Conservation (phyloP, 2,329 filamentous ascomycete genomes). For the Microthyrium microscopicum region DNA sequence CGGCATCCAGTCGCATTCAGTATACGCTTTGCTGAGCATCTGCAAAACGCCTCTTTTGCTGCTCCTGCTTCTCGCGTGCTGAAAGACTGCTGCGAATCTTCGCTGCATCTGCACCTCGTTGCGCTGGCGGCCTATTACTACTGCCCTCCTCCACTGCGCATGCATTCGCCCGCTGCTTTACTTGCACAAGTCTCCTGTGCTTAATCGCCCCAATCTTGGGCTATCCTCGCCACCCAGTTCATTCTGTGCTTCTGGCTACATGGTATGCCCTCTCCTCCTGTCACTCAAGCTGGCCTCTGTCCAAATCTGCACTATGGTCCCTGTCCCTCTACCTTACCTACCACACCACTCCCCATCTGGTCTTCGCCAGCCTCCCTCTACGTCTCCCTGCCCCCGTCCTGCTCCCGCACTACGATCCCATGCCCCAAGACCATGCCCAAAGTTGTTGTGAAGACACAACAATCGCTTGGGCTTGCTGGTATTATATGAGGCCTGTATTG, state of each 20-base stretch:
- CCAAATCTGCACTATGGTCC: slow-evolving; percentile 7
- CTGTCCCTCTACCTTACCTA: slow-evolving; percentile 15
- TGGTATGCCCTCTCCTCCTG: slow-evolving; percentile 25
- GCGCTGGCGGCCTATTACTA: slow-evolving; percentile 9
- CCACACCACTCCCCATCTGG: slow-evolving; percentile 11
- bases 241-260: slow-evolving; percentile 21
- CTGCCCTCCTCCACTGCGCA: slow-evolving; percentile 20
- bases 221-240: slow-evolving; percentile 17
- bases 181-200: slow-evolving; percentile 19
- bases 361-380: slow-evolving; percentile 4
- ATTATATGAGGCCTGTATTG: too few species aligned
- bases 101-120: background rate
- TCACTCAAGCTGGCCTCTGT: slow-evolving; percentile 20
- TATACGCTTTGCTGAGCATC: background rate
- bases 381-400: slow-evolving; percentile 2
- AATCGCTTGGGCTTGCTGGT: too few species aligned
- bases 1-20: slow-evolving; percentile 1
- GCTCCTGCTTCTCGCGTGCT: background rate
- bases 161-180: slow-evolving; percentile 15
- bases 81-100: background rate
- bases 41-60: background rate
- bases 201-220: slow-evolving; percentile 18
- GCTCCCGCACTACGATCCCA: slow-evolving; percentile 4
- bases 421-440: slow-evolving; percentile 1
- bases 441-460: too few species aligned